phyloP scores from a whole-genome alignment of 179 eudicot genomes.

The Pouteria campechiana region DNA sequence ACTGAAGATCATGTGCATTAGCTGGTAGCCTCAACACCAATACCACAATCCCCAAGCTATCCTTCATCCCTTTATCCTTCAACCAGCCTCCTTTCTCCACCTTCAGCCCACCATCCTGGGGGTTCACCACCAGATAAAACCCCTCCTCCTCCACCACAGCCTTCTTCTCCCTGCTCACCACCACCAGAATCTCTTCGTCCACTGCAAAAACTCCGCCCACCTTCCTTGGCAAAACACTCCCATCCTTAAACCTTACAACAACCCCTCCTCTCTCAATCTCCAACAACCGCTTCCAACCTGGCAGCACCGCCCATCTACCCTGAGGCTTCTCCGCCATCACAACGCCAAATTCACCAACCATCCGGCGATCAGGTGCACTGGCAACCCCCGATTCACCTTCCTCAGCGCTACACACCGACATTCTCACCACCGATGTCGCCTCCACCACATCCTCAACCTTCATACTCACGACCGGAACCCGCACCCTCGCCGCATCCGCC shows the following conservation, averaged over 20 bases:
- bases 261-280: slow-evolving; percentile 61
- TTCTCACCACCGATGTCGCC: slow-evolving; percentile 43
- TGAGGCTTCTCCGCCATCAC: slow-evolving; percentile 57
- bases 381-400: slow-evolving; percentile 33
- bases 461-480: slow-evolving; percentile 81
- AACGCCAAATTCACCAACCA: slow-evolving; percentile 53
- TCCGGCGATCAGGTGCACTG: slow-evolving; percentile 49
- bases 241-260: slow-evolving; percentile 47
- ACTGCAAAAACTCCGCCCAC: slow-evolving; percentile 36
- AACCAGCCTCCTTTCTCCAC: slow-evolving; percentile 57
- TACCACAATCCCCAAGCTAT: slow-evolving; percentile 60
- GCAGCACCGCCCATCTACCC: slow-evolving; percentile 83
- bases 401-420: slow-evolving; percentile 55
- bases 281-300: slow-evolving; percentile 66
- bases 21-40: slow-evolving; percentile 86
- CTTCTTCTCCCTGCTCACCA: slow-evolving; percentile 50
- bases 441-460: slow-evolving; percentile 69
- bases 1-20: slow-evolving; percentile 35
- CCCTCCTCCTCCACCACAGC: slow-evolving; percentile 52
- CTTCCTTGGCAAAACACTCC: slow-evolving; percentile 74
- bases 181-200: slow-evolving; percentile 68
- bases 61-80: slow-evolving; percentile 41
- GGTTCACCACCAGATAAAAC: slow-evolving; percentile 43
- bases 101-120: slow-evolving; percentile 35
- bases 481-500: no score